Percentiles rank a stretch among this genome's conserved stretches.
These are phyloP conservation scores for Fusarium sp. DNA, from an alignment of 2,329 filamentous ascomycete species.

Conservation along the genomic window DNA sequence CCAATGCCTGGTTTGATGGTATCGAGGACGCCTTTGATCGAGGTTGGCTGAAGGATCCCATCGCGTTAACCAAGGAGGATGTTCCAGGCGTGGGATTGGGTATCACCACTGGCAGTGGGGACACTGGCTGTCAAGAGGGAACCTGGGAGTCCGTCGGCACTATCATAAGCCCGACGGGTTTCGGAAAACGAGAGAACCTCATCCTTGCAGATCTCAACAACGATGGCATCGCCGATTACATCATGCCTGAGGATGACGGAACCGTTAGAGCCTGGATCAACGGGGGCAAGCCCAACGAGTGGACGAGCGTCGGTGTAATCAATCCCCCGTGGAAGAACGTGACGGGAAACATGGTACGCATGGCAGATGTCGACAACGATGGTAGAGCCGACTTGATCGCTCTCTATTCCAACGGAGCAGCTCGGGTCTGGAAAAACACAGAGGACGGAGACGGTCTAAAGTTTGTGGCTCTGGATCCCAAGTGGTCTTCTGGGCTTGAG, in stretches of 20 bases:
- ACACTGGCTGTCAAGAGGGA: too few relatives aligned
- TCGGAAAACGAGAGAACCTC: conserved; percentile 1
- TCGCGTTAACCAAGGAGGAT: background rate
- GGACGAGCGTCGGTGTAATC: conserved; percentile 16
- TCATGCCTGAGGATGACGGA: conserved; percentile 16
- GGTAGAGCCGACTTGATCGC: conserved; percentile 26
- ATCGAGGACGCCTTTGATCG: conserved; percentile 27
- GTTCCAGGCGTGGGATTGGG: too few relatives aligned
- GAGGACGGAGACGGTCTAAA: conserved; percentile 9
- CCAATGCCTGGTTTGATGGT: conserved; percentile 32
- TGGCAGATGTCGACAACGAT: conserved; percentile 34
- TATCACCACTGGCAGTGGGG: too few relatives aligned
- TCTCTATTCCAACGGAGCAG: conserved; percentile 19
- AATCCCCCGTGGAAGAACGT: conserved; percentile 21
- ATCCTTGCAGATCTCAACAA: conserved; percentile 27
- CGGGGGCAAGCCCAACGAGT: conserved; percentile 19
- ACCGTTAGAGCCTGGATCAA: conserved; percentile 29
- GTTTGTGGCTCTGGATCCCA: conserved; percentile 16
- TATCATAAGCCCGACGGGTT: background rate
- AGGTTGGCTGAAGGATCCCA: conserved; percentile 33
- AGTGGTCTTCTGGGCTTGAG: conserved; percentile 20
- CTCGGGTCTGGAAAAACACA: conserved; percentile 32
- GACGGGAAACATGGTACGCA: conserved; percentile 26
- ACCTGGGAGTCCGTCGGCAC: conserved; percentile 26
- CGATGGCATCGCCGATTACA: conserved; percentile 25